These are phyloP conservation scores for Millerozyma acaciae DNA, from an alignment of 805 yeast genomes.

Conservation along the genomic window DNA sequence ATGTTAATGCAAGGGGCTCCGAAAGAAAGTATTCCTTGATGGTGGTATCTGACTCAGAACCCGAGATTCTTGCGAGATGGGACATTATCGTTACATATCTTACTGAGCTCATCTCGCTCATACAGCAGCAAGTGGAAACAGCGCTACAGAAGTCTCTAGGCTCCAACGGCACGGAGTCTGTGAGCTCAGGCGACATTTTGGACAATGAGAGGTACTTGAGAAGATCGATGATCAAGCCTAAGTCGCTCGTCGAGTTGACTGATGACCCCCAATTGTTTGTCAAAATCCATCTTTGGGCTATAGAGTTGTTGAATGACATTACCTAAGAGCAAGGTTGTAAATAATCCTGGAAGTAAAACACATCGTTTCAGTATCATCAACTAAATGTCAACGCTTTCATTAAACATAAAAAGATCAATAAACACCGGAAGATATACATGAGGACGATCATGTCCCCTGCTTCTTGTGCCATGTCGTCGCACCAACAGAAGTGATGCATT, in stretches of 20 bases:
- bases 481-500: too few species aligned
- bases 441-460: too few species aligned
- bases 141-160: slow-evolving; percentile 11
- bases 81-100: slow-evolving; percentile 40
- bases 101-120: slow-evolving; percentile 23
- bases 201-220: slow-evolving; percentile 54
- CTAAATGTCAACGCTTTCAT: too few species aligned
- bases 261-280: slow-evolving; percentile 52
- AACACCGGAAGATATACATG: too few species aligned
- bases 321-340: not conserved
- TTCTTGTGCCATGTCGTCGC: too few species aligned
- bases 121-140: slow-evolving; percentile 22
- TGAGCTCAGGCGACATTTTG: slow-evolving; percentile 7
- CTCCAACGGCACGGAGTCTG: slow-evolving; percentile 24
- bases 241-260: slow-evolving; percentile 51
- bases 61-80: slow-evolving; percentile 53
- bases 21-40: slow-evolving; percentile 64
- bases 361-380: too few species aligned
- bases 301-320: slow-evolving; percentile 43
- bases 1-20: slow-evolving; percentile 67
- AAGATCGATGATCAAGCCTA: slow-evolving; percentile 53
- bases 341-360: too few species aligned
- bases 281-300: slow-evolving; percentile 62
- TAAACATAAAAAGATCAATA: too few species aligned
- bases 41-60: slow-evolving; percentile 53